Evolutionary conservation across 2,329 filamentous ascomycete genomes (phyloP), one percentile per base, ranked within the genome.

Genomic region (Cryphonectria carpinicola): DNA sequence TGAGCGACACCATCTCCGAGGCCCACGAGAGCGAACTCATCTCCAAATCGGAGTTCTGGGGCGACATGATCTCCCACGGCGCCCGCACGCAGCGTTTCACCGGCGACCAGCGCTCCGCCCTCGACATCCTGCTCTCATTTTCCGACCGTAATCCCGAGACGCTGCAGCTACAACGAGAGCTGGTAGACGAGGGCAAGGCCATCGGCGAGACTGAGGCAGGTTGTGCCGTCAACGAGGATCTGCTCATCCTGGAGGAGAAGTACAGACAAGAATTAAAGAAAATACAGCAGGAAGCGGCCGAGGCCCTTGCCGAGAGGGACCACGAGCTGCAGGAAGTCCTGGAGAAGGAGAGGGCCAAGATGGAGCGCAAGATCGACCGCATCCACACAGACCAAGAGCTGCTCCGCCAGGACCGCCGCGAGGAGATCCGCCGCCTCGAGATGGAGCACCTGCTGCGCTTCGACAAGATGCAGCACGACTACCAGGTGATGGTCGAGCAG

Each of bases 371-470:
- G 61, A 41, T 64, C 39, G 61, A 64, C n/a, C 61, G 61, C 37
- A 64, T 64, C 39, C 61, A 64, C 39, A 43, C n/a, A 6, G 61
- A 64, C 35, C 61, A 64, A 17, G 61, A 64, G 61, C 61, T 64
- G n/a, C 61, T 64, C 6, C 61, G 61, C 13, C 13, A 64, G 61
- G 61, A 64, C 39, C 61, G 61, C 37, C 61, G 61, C 61, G 61
- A 64, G 39, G 61, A 64, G 61, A 64, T 64, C 5, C 61, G 61
- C 37, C 37, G 61, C 6, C 61, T 64, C 39, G 61, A 64, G 39
- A 64, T 46, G 61, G 61, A 64, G 61, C 61, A 64, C n/a, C 37
- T 64, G n/a, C 13, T 64, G 39, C 61, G 61, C 61, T 64, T 64
- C 37, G 61, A 64, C 39, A 64, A 64, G 39, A 64, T 64, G 61